phyloP scores from a whole-genome alignment of 2,329 filamentous ascomycete genomes.

The Alternaria sp. region DNA sequence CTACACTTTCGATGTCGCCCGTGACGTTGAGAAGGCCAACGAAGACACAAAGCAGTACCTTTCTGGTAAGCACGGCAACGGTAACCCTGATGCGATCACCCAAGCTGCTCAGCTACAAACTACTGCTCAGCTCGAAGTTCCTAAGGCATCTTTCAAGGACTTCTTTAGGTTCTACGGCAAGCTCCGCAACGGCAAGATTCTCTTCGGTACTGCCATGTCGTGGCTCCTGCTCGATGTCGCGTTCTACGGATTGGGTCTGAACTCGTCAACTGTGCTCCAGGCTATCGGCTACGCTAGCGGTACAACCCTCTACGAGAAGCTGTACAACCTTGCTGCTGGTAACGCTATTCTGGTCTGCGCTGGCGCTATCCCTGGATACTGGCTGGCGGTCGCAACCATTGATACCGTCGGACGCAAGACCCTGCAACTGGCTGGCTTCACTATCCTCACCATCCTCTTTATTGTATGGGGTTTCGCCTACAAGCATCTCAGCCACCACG shows the following conservation, averaged over 20 bases:
- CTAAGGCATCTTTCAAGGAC: constrained; percentile 76
- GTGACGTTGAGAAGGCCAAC: constrained; percentile 61
- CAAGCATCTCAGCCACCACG: constrained; percentile 47
- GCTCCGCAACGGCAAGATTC: constrained; percentile 75
- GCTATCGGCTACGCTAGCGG: constrained; percentile 73
- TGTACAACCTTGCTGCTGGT: constrained; percentile 79
- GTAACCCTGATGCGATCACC: constrained; percentile 71
- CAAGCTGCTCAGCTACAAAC: constrained; percentile 68
- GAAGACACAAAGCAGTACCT: constrained; percentile 81
- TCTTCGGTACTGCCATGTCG: constrained; percentile 81
- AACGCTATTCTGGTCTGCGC: constrained; percentile 82
- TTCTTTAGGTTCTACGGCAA: constrained; percentile 75
- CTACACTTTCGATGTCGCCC: constrained; percentile 55
- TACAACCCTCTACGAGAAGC: constrained; percentile 71
- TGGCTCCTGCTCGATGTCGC: constrained; percentile 72
- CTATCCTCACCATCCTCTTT: constrained; percentile 47
- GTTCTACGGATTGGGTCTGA: constrained; percentile 69
- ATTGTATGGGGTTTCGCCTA: constrained; percentile 48
- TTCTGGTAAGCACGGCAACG: constrained; percentile 67
- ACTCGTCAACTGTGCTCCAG: constrained; percentile 75
- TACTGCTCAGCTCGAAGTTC: constrained; percentile 65
- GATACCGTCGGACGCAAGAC: constrained; percentile 71
- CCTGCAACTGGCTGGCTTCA: constrained; percentile 47
- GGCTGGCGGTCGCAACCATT: constrained; percentile 65
- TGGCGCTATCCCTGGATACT: constrained; percentile 83